Evolutionary conservation across 805 yeast genomes (phyloP), one percentile per base, ranked within the genome.

Genomic region (Starmera amethionina): DNA sequence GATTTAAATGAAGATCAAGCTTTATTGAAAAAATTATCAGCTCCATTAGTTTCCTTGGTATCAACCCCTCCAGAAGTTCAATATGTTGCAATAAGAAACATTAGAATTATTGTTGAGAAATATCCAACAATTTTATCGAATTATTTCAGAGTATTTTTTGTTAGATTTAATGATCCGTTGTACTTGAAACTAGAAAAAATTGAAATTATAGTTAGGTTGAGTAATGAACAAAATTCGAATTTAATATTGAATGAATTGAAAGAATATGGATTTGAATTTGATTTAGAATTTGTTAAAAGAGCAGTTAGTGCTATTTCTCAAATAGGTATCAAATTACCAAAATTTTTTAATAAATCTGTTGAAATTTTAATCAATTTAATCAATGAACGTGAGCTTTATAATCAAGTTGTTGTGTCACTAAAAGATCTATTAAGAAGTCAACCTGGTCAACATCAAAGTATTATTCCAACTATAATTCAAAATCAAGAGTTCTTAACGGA

Each of bases 31-130:
- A 86, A 90, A 54, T 64, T 89, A 46, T 69, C 87, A 27, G 82
- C 95, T 10, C 96, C 96, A 2, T 65, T 89, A 53, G 95, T 89
- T 9, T 86, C 97, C 0, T 64, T 90, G 45, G 79, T 89, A 44
- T 81, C 90, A 8, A 79, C 88, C 8, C 84, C 95, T 10, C 95
- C 96, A 2, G 98, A 93, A 60, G 85, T 94, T 37, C 97, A 93
- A 62, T 90, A 82, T 53, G 96, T 90, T 36, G 93, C 96, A 1
- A 68, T 90, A 52, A 82, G 88, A 58, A 93, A 93, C 60, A 88
- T 93, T 45, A 73, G 96, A 58, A 82, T 90, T 50, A 79, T 90
- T 36, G 69, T 90, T 46, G 96, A 89, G 55, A 84, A 84, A 59
- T 87, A 85, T 59, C 97, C 98, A 5, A 72, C 70, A 37, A 68